Evolutionary conservation across 345 rosid species (phyloP), one percentile per base, ranked within the genome.

Genomic region (Syzygium oleosum): DNA sequence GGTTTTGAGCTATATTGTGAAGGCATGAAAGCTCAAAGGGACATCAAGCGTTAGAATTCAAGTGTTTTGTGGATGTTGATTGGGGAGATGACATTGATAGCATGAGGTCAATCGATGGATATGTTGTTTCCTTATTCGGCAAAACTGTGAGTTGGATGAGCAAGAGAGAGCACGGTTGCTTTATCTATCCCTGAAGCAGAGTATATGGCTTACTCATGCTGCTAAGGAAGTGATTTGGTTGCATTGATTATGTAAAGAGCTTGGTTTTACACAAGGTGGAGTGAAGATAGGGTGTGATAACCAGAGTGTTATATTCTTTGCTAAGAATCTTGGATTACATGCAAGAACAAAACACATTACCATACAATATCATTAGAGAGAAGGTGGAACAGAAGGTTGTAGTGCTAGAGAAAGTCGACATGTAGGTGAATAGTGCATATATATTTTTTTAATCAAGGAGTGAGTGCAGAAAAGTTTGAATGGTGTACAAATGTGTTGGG

Each of bases 101-200:
- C 0, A 5, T 5, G 68, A 61, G 68, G 14, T 12, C 27, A 27
- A 61, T 31, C 4, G 1, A 0, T 0, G 8, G 31, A n/a, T 13
- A 61, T n/a, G 10, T 61, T 13, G 73, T 63, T 63, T n/a, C 19
- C 9, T n/a, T 63, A 13, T 63, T 1, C 0, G 5, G 1, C 0
- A 1, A 2, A n/a, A 17, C 4, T 63, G 1, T 63, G 16, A 63
- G 38, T 63, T 63, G 73, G 38, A 63, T 63, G 15, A 63, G 38
- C 4, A 63, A 63, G 34, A 61, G 31, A 59, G 0, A 25, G 2
- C 34, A 61, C 1, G 4, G 5, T n/a, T 63, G 9, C 19, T 63
- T n/a, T 63, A 63, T 63, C 9, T 29, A 63, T 15, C n/a, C 13
- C 3, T n/a, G 17, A n/a, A 16, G 34, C 1, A n/a, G 9, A 61